phyloP scores from a whole-genome alignment of 257 asterid species.

The Salvia splendens region DNA sequence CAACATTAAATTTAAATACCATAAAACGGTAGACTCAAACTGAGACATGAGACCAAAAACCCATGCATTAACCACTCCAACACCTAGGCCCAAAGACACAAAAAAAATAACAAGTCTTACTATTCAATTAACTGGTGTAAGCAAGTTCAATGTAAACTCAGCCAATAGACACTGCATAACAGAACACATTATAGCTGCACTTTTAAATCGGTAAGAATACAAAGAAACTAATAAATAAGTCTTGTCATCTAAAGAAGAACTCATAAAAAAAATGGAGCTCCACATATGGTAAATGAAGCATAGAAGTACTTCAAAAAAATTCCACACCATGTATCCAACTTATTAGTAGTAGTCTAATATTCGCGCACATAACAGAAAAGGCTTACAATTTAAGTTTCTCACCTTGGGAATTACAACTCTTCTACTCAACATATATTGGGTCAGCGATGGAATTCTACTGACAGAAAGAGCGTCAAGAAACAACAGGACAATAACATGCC shows the following conservation, averaged over 20 bases:
- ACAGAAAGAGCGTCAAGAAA: conserved; percentile 92
- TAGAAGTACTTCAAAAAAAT: neutral
- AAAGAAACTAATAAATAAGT: neutral
- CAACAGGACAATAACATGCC: conserved; percentile 73
- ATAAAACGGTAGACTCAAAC: too few relatives aligned
- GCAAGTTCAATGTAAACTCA: neutral
- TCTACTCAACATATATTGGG: conserved; percentile 53
- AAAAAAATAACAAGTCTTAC: neutral
- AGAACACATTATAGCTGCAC: neutral
- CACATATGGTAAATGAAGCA: neutral
- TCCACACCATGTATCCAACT: neutral
- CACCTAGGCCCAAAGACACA: too few relatives aligned
- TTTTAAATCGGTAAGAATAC: neutral
- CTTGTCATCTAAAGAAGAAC: conserved; percentile 21
- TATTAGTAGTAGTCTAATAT: neutral
- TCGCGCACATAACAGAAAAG: conserved; percentile 25
- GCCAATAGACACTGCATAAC: neutral
- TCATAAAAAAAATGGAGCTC: conserved; percentile 4
- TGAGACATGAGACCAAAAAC: too few relatives aligned
- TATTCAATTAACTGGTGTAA: conserved; percentile 5
- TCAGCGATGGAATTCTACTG: conserved; percentile 63
- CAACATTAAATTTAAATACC: too few relatives aligned
- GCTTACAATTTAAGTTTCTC: conserved; percentile 27
- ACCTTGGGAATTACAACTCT: conserved; percentile 80
- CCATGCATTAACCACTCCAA: too few relatives aligned